These are phyloP conservation scores for Phytopythium boreale DNA, from an alignment of 352 stramenopile species.

Conservation along the genomic window DNA sequence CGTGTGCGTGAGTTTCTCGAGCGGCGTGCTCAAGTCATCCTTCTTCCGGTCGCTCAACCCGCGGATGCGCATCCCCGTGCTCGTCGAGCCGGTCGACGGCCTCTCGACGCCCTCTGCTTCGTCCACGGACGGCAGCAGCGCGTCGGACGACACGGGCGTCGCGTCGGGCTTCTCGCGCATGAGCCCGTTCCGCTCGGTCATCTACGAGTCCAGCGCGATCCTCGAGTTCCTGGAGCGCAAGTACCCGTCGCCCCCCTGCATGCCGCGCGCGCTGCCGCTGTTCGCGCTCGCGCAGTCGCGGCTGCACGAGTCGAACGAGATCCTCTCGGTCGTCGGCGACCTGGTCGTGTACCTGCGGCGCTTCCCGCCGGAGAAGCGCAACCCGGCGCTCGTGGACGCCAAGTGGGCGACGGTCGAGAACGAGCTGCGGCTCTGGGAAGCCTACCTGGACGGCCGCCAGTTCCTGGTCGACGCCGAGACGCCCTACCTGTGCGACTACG, in stretches of 20 bases:
- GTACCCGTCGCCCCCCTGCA: conserved; percentile 41
- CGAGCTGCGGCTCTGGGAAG: conserved; percentile 77
- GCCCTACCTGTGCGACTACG: conserved; percentile 77
- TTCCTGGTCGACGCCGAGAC: conserved; percentile 61
- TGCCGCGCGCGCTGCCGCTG: conserved; percentile 40
- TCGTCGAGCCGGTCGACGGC: conserved; percentile 58
- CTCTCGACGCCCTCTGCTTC: background rate
- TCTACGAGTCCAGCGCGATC: conserved; percentile 81
- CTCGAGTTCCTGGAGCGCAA: conserved; percentile 79
- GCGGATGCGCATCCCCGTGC: conserved; percentile 77
- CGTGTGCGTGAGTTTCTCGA: conserved; percentile 82
- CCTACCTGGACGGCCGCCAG: conserved; percentile 58
- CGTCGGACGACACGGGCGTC: conserved; percentile 21
- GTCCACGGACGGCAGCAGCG: background rate
- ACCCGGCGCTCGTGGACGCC: conserved; percentile 49
- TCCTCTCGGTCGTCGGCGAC: conserved; percentile 78
- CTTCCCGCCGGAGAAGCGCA: conserved; percentile 58
- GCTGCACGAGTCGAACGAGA: conserved; percentile 82
- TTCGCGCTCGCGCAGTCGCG: conserved; percentile 76
- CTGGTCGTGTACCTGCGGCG: conserved; percentile 78
- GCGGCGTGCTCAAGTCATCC: conserved; percentile 74
- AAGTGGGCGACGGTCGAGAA: conserved; percentile 70
- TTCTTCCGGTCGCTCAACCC: conserved; percentile 79
- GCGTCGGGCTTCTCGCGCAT: conserved; percentile 30
- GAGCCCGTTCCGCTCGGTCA: conserved; percentile 43